Evolutionary conservation across 1,284 basidiomycete genomes (phyloP), one percentile per base, ranked within the genome.

Genomic region (Fomitopsis palustris): DNA sequence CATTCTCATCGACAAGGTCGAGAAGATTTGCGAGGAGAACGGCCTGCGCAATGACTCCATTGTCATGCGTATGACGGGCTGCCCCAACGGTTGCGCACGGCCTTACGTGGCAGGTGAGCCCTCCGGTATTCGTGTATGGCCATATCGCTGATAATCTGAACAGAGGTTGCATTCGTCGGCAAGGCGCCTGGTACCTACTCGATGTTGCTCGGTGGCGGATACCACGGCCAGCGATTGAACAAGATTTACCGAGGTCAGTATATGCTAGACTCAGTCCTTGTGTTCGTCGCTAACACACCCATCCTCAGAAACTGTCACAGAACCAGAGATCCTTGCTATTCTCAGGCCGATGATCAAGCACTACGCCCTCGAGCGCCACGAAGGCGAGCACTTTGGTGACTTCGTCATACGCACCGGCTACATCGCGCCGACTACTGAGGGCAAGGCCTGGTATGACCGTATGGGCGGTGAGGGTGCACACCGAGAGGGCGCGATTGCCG

Each of bases 61-160:
- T 65, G 88, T 97, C 59, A 97, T 98, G 94, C 87, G 96, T 60
- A 98, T 98, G 96, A 96, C 94, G 17, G 94, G 95, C 42, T 96
- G 95, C 72, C 95, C 95, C 12, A 96, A 96, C 71, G 95, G 93
- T 56, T 96, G 95, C 72, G 92, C 94, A 10, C 82, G 96, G 61
- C 96, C 96, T n/a, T 98, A 96, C 77, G 79, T 96, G 57, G 96
- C 91, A 57, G 88, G 88, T 87, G 54, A 16, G 84, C 74, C 12
- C 17, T 3, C 4, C 5, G 25, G 6, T 9, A 16, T 9, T 49
- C 4, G 7, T 21, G 0, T 23, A 29, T 33, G 56, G 6, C 23
- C 29, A 47, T 31, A 10, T 25, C 29, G 12, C 31, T 21, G 16
- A 54, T 55, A 25, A 29, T 25, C 5, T 53, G 56, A 45, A 54